Percentiles rank a stretch among this genome's conserved stretches.
phyloP scores from a whole-genome alignment of 495 filamentous ascomycete species.

The Oleoguttula mirabilis region DNA sequence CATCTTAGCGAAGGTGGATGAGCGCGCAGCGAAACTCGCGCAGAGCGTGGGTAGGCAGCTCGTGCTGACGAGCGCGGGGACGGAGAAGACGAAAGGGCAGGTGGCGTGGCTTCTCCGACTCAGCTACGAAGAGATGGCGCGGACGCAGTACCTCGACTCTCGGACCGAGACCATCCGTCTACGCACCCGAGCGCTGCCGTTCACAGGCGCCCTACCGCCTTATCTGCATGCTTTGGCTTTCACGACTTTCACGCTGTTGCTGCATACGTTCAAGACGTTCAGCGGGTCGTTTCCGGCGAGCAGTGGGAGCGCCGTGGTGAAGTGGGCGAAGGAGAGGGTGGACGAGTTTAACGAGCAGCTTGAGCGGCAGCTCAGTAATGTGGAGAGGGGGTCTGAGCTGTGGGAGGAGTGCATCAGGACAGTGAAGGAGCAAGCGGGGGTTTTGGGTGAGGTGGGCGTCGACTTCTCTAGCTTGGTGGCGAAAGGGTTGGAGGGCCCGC shows the following conservation, averaged over 20 bases:
- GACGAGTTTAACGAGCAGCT: conserved; percentile 80
- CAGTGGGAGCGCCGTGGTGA: conserved; percentile 64
- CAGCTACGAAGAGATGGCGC: conserved; percentile 78
- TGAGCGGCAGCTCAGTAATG: conserved; percentile 67
- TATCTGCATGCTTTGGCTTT: conserved; percentile 96
- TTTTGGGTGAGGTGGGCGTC: conserved; percentile 75
- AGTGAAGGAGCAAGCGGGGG: conserved; percentile 64
- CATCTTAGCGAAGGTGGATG: conserved; percentile 78
- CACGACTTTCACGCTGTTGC: conserved; percentile 65
- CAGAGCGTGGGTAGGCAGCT: conserved; percentile 60
- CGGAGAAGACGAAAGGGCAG: conserved; percentile 56
- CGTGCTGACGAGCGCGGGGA: conserved; percentile 58
- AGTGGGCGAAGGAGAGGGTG: conserved; percentile 88
- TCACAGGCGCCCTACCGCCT: conserved; percentile 78
- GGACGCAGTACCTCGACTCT: conserved; percentile 68
- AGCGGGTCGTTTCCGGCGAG: conserved; percentile 50
- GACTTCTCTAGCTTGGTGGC: conserved; percentile 71
- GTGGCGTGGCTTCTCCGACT: conserved; percentile 73
- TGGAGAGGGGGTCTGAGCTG: conserved; percentile 52
- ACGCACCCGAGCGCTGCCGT: conserved; percentile 67
- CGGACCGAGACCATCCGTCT: conserved; percentile 56
- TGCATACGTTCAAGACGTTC: conserved; percentile 19
- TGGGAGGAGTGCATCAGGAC: conserved; percentile 77
- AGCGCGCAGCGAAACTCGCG: conserved; percentile 68
- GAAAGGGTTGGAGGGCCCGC: conserved; percentile 19